Percentiles rank a stretch among this genome's conserved stretches.
Evolutionary conservation across 1,139 yeast genomes (phyloP).

Genomic region (Geotrichum citri-aurantii): DNA sequence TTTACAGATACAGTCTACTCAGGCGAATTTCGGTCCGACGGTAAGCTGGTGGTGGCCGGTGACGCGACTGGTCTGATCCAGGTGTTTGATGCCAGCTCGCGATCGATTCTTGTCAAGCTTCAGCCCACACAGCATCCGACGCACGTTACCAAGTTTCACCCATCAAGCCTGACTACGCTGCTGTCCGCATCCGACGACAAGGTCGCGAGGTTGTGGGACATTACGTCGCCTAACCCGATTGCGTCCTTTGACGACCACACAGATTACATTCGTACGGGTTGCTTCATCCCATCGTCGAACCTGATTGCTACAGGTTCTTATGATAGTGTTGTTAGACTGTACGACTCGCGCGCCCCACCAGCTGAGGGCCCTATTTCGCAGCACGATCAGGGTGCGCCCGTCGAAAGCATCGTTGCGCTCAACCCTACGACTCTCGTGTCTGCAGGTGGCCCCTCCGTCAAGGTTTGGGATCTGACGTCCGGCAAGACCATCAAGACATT

Average conservation of each 20-base stretch:
- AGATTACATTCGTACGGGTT: slow-evolving; percentile 83
- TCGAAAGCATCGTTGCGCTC: slow-evolving; percentile 78
- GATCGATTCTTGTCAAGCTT: slow-evolving; percentile 71
- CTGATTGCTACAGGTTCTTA: slow-evolving; percentile 89
- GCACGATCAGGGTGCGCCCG: slow-evolving; percentile 64
- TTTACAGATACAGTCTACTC: slow-evolving; percentile 87
- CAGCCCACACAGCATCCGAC: slow-evolving; percentile 83
- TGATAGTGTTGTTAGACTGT: slow-evolving; percentile 81
- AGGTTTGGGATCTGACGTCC: slow-evolving; percentile 87
- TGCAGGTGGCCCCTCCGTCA: slow-evolving; percentile 77
- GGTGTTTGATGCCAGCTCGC: slow-evolving; percentile 75
- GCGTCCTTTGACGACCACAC: slow-evolving; percentile 68
- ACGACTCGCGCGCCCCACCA: slow-evolving; percentile 66
- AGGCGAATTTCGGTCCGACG: slow-evolving; percentile 79
- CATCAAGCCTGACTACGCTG: slow-evolving; percentile 61
- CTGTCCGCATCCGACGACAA: slow-evolving; percentile 91
- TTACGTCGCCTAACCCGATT: slow-evolving; percentile 66
- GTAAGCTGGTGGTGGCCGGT: slow-evolving; percentile 77
- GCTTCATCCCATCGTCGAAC: slow-evolving; percentile 71
- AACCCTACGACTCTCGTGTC: slow-evolving; percentile 78
- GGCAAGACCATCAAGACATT: slow-evolving; percentile 59
- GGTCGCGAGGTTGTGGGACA: slow-evolving; percentile 79
- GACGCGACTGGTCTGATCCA: slow-evolving; percentile 86
- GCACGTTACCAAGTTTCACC: slow-evolving; percentile 91
- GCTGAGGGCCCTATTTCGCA: slow-evolving; percentile 42